Percentiles rank a stretch among this genome's conserved stretches.
These are phyloP conservation scores for Kalanchoe fedtschenkoi DNA, from an alignment of 164 flowering plant genomes.

Conservation along the genomic window DNA sequence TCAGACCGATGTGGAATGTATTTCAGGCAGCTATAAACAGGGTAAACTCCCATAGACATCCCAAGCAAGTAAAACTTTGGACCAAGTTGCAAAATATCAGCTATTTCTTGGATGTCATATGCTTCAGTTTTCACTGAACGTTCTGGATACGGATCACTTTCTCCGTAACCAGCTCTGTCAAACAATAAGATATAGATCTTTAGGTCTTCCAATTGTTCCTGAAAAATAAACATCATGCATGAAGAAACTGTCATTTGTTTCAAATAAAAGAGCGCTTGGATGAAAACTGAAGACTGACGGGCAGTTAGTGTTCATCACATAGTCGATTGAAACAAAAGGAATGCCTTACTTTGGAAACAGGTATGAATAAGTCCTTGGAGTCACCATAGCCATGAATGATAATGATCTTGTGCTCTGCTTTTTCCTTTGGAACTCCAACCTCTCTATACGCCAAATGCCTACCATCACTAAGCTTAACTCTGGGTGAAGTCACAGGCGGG, in stretches of 20 bases:
- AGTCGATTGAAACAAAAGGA: background rate
- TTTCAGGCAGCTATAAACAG: conserved; percentile 52
- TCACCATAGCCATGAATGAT: conserved; percentile 38
- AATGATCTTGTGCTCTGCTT: conserved; percentile 33
- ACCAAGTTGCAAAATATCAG: conserved; percentile 47
- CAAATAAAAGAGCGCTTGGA: too few species aligned
- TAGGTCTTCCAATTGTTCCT: conserved; percentile 44
- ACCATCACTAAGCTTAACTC: conserved; percentile 39
- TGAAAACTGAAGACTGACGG: too few species aligned
- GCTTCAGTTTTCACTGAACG: conserved; percentile 49
- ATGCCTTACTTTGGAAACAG: conserved; percentile 24
- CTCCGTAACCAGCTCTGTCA: conserved; percentile 67
- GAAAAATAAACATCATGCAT: conserved; percentile 4
- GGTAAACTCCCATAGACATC: conserved; percentile 47
- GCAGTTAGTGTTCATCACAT: too few species aligned
- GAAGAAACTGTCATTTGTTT: background rate
- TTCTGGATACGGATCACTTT: conserved; percentile 53
- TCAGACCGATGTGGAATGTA: conserved; percentile 45
- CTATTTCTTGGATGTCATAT: conserved; percentile 46
- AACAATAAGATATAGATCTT: conserved; percentile 34
- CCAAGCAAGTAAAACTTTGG: conserved; percentile 46
- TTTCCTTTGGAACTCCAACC: conserved; percentile 33
- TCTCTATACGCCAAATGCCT: conserved; percentile 41
- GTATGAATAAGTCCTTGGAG: conserved; percentile 30
- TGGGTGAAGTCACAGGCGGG: conserved; percentile 22